Evolutionary conservation across 2,329 filamentous ascomycete species (phyloP), one percentile per base, ranked within the genome.

Genomic region (Pseudovirgaria hyperparasitica): DNA sequence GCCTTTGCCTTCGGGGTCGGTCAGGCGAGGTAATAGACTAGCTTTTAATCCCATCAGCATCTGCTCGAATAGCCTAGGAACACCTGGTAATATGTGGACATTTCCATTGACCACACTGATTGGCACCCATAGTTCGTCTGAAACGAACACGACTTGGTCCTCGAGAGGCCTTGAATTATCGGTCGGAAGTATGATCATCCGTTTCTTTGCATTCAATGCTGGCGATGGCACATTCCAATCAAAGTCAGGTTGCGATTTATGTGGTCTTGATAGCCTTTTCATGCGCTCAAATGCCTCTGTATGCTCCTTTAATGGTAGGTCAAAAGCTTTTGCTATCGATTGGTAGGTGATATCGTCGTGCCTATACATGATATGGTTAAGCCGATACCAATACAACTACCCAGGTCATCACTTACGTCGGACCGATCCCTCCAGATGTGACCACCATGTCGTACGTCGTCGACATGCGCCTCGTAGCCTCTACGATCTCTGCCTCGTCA

Each of bases 271-370:
- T 6, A 93, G 65, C 34, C 60, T 65, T 58, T 81, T 86, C 90
- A 96, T 96, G 46, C 77, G 75, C 37, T 72, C 67, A 41, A 78
- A 80, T 0, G 86, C 76, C 31, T 72, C 70, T 22, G 82, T 60
- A 60, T 96, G 82, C 16, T 92, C 67, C 39, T 76, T 69, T 11
- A 96, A 62, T 9, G 76, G 70, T 6, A 94, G 64, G 22, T 63
- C 59, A 52, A 94, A 96, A 6, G 86, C 90, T 50, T 84, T 85
- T 37, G 82, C 86, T 50, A 98, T 92, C 20, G 84, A 87, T 47
- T 81, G 67, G 59, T 98, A 98, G 15, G 90, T 96, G 41, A 96
- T 96, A 50, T 98, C 90, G 55, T 98, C 90, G 62, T 96, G 87
- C 30, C 82, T 92, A 41, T 36, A 37, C 33, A 29, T 21, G 20